Evolutionary conservation across 495 filamentous ascomycete species (phyloP), one percentile per base, ranked within the genome.

Genomic region (Ascodesmis nigricans): DNA sequence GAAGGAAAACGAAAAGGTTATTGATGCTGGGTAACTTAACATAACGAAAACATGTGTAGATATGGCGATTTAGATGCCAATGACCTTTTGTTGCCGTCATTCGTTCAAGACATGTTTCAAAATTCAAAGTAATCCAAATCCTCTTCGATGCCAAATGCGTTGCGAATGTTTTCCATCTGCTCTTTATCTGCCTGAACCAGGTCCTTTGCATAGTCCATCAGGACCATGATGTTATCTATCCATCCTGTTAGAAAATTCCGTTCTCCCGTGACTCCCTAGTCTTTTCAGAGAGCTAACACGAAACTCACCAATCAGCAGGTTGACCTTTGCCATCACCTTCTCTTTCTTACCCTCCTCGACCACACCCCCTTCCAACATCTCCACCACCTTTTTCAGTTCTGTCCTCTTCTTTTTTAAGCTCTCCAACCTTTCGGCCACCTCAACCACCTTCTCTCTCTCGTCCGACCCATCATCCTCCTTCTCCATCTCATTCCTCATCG

Each of bases 161-260:
- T 58, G 56, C 63, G 63, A 8, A 77, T 46, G n/a, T 47, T 47
- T 2, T 54, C 51, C 22, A 74, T 45, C 21, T 57, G 41, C 40
- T 66, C 62, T 36, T 58, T 52, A 52, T 77, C 69, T 4, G 57
- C 59, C 7, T 57, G 57, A 0, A 55, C 56, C 37, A 65, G 37
- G 16, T 61, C 59, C 33, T 53, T 54, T 31, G 76, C 37, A 47
- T 67, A 75, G 15, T 59, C 58, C 41, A 78, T 76, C 50, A 78
- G 54, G 14, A 62, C 50, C 42, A 67, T 65, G 38, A 76, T 65
- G 37, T 77, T 74, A 29, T 78, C 70, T 29, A 69, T 67, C 59
- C 61, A 69, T 5, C n/a, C 20, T 20, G 15, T 22, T 6, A 19
- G 19, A 21, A 11, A 11, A 28, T 10, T n/a, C n/a, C n/a, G n/a